Conservation (phyloP, 306 rosid genomes). For the Cucurbita moschata region DNA sequence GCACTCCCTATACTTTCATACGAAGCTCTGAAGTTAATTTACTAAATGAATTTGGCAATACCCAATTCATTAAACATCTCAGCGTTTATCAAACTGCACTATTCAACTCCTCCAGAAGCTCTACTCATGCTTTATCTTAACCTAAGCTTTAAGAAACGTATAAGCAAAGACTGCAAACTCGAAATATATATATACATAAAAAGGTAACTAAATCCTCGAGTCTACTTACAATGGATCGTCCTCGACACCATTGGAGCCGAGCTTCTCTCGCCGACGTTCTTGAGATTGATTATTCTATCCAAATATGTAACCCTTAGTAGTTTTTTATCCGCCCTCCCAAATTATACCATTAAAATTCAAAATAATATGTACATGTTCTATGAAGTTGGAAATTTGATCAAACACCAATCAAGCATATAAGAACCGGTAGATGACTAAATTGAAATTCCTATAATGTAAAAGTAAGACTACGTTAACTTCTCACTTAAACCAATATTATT, state of each 20-base stretch:
- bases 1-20: neutral
- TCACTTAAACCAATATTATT: neutral
- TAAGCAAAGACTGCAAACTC: neutral
- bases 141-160: neutral
- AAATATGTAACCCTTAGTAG: constrained; percentile 42
- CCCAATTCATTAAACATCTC: neutral
- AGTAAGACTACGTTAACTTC: neutral
- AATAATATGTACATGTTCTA: neutral
- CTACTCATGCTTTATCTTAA: neutral
- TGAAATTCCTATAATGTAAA: neutral
- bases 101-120: neutral
- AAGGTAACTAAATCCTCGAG: neutral
- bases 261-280: constrained; percentile 24
- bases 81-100: neutral
- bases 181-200: neutral
- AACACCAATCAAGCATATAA: neutral
- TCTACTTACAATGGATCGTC: constrained; percentile 20
- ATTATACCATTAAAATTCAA: constrained; percentile 13
- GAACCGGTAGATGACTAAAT: neutral
- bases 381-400: neutral
- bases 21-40: neutral
- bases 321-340: constrained; percentile 50
- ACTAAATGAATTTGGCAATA: neutral
- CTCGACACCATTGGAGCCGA: constrained; percentile 21
- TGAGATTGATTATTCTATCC: constrained; percentile 40